phyloP scores from a whole-genome alignment of 164 flowering plant genomes.

The Euptelea pleiosperma region DNA sequence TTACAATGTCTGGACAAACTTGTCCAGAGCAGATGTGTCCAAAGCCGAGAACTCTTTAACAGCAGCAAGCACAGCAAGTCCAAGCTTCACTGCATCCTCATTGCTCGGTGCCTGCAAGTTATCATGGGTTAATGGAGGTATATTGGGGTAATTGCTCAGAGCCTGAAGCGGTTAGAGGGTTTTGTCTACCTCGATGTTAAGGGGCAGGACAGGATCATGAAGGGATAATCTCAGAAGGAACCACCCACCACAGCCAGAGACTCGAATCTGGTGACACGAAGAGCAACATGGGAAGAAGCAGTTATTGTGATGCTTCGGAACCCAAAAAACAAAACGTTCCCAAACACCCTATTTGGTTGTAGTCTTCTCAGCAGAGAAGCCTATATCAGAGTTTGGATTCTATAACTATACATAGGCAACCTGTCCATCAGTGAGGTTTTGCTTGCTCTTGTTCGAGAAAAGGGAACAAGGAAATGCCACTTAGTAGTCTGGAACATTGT shows the following conservation, averaged over 20 bases:
- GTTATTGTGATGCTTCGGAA: background rate
- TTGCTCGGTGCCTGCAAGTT: conserved; percentile 62
- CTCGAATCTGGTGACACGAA: conserved; percentile 54
- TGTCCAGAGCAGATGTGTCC: conserved; percentile 67
- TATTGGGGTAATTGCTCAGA: background rate
- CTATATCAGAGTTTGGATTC: no score
- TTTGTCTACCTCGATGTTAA: conserved; percentile 78
- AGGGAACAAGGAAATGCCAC: no score
- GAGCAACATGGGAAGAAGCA: background rate
- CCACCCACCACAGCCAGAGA: conserved; percentile 95
- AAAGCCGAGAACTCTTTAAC: conserved; percentile 70
- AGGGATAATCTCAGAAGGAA: conserved; percentile 93
- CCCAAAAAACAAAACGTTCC: no score
- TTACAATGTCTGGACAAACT: conserved; percentile 43
- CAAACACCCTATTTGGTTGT: no score
- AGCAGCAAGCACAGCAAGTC: conserved; percentile 62
- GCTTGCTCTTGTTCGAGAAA: no score
- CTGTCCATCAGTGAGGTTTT: no score
- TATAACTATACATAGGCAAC: no score
- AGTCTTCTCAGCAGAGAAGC: no score
- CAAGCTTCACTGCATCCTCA: conserved; percentile 81
- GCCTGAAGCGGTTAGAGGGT: background rate
- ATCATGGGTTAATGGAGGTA: conserved; percentile 4
- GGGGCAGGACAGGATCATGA: conserved; percentile 96
- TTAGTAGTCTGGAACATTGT: no score